Base-by-base conservation (phyloP, 2,329 filamentous ascomycete genomes). In the Epichloe coenophiala region DNA sequence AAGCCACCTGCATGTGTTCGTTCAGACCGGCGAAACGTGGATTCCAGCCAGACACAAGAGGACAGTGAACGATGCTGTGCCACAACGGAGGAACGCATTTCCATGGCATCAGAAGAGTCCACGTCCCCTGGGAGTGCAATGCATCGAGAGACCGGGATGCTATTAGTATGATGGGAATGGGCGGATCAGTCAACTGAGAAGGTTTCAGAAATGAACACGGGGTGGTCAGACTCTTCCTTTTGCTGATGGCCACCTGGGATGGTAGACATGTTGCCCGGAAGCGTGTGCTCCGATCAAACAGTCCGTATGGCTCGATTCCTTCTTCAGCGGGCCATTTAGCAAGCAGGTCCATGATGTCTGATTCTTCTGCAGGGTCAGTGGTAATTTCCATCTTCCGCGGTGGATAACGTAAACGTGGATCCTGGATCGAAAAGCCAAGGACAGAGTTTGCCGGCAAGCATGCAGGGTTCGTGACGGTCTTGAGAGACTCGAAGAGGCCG, bases 71-170 rank as follows among this genome's bases (percentile, higher is more conserved):
- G 13, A 97, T 68, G 45, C 80, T 82, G 59, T 91, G 84, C 93
- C 93, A 98, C 35, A 96, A 73, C 0, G 88, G 80, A 37, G 81
- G 72, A 37, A 97, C 84, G 59, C 87, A 95, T 62, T 87, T 89
- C 88, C 91, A 96, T 0, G 93, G 93, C 3, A 93, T 75, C 23
- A 97, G 72, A 1, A 97, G 64, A 0, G 83, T 93, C 88, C 89
- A 97, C 0, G 75, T 82, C 0, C 84, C 84, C 45, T 84, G 81
- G 1, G 72, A 69, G 45, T 75, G 76, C 11, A 65, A 69, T 38
- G 68, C 67, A 1, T 64, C 59, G 11, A 68, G 63, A 9, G 74
- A 63, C 3, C 80, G 76, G 11, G 78, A 80, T 36, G 83, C 74
- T 4, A 88, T 73, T 5, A 94, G 68, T 1, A 91, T 71, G 39